Percentiles rank a stretch among this genome's conserved stretches.
phyloP scores from a whole-genome alignment of 1,139 yeast species.

The Geotrichum candidum region DNA sequence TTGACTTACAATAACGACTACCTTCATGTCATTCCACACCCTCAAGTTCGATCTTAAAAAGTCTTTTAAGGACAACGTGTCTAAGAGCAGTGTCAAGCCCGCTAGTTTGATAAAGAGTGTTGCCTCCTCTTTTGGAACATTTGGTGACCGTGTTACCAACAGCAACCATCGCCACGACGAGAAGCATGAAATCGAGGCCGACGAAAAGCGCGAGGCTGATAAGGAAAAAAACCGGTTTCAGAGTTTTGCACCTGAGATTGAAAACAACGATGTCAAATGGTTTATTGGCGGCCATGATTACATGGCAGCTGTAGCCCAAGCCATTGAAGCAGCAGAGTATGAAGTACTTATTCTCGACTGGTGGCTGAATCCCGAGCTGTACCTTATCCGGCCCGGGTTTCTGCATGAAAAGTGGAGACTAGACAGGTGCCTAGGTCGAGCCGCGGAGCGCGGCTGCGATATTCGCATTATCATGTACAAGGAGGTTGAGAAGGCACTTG shows the following conservation, averaged over 20 bases:
- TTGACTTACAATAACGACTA: background rate
- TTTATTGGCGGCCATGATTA: constrained; percentile 53
- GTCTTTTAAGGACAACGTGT: constrained; percentile 15
- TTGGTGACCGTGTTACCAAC: constrained; percentile 21
- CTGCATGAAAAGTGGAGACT: constrained; percentile 60
- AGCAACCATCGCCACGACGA: constrained; percentile 22
- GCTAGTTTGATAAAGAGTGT: constrained; percentile 14
- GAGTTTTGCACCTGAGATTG: constrained; percentile 49
- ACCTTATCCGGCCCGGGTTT: constrained; percentile 55
- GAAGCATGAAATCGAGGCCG: constrained; percentile 19
- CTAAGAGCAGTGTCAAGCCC: constrained; percentile 12
- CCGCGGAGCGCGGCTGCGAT: constrained; percentile 59
- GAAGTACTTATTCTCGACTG: constrained; percentile 59
- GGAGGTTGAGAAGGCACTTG: constrained; percentile 56
- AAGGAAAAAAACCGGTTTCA: constrained; percentile 17
- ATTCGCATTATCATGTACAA: constrained; percentile 55
- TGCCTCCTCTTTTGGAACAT: constrained; percentile 16
- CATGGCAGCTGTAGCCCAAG: constrained; percentile 48
- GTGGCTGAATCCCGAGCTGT: constrained; percentile 61
- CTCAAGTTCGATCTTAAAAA: constrained; percentile 16
- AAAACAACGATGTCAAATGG: constrained; percentile 59
- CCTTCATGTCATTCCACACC: constrained; percentile 15
- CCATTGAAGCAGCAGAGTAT: constrained; percentile 59
- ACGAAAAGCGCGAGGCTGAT: constrained; percentile 19
- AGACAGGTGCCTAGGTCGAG: constrained; percentile 52